These are phyloP conservation scores for Halenospora varia DNA, from an alignment of 495 filamentous ascomycete species.

Conservation along the genomic window DNA sequence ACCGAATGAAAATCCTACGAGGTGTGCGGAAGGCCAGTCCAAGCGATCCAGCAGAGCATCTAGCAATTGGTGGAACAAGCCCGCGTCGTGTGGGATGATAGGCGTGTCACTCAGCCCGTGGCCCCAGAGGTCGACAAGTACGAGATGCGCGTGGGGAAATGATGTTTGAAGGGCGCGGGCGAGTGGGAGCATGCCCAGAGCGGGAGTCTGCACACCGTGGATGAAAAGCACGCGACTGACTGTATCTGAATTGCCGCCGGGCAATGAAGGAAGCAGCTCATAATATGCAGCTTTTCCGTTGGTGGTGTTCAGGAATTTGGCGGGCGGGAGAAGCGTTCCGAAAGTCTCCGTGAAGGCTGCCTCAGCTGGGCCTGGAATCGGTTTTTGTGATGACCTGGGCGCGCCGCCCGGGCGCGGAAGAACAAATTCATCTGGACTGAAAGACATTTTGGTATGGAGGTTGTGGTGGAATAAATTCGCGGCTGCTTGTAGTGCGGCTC, in stretches of 20 bases:
- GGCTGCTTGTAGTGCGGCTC: no score
- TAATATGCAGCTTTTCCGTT: not conserved
- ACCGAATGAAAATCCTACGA: not conserved
- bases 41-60: not conserved
- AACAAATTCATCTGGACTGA: no score
- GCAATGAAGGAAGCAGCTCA: not conserved
- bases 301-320: not conserved
- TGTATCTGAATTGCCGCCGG: slow-evolving; percentile 25
- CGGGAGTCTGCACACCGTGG: not conserved
- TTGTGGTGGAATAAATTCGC: no score
- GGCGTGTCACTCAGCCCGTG: not conserved
- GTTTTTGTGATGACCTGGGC: not conserved
- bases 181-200: not conserved
- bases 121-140: not conserved
- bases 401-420: not conserved
- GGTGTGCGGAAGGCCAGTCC: not conserved
- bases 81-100: not conserved
- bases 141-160: not conserved
- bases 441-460: no score
- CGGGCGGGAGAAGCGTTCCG: not conserved
- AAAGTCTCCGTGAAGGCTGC: not conserved
- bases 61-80: slow-evolving; percentile 6
- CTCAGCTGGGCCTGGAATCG: not conserved
- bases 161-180: not conserved
- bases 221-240: not conserved